A percentile compares a stretch with the other conserved stretches of the same genome.
phyloP scores from a whole-genome alignment of 495 filamentous ascomycete species.

The Apodospora peruviana region DNA sequence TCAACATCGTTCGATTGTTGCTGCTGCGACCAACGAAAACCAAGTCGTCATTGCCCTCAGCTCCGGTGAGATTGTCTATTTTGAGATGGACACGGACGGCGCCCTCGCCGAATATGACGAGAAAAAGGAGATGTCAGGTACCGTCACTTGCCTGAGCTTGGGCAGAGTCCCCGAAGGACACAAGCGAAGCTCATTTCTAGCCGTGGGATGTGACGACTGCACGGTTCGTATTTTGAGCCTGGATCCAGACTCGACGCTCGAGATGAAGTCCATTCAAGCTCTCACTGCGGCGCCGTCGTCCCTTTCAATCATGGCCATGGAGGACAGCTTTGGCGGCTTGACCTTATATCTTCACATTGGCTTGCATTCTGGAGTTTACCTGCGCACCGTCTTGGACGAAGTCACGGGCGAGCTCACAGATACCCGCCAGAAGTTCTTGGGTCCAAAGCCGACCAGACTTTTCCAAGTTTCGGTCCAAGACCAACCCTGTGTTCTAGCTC shows the following conservation, averaged over 20 bases:
- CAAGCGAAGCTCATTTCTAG: constrained; percentile 78
- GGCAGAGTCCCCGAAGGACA: constrained; percentile 91
- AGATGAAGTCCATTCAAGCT: constrained; percentile 90
- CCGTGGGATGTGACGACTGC: constrained; percentile 94
- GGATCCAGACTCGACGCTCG: constrained; percentile 82
- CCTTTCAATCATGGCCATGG: constrained; percentile 90
- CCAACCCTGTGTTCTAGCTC: constrained; percentile 79
- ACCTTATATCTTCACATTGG: constrained; percentile 94
- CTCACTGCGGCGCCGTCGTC: constrained; percentile 84
- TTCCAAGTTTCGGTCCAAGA: constrained; percentile 82
- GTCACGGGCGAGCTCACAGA: constrained; percentile 91
- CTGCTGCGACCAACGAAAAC: constrained; percentile 88
- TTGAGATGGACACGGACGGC: constrained; percentile 91
- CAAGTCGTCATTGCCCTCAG: constrained; percentile 92
- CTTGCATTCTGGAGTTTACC: constrained; percentile 88
- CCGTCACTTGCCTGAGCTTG: constrained; percentile 85
- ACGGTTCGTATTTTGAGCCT: constrained; percentile 89
- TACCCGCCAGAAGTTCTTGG: constrained; percentile 88
- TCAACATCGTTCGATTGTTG: constrained; percentile 88
- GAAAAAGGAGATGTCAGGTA: constrained; percentile 92
- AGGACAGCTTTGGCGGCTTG: constrained; percentile 71
- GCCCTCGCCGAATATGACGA: constrained; percentile 91
- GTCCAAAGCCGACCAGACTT: constrained; percentile 78
- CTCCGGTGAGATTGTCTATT: constrained; percentile 94
- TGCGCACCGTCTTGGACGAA: constrained; percentile 90